A percentile compares a stretch with the other conserved stretches of the same genome.
These are phyloP conservation scores for Pouteria glomerata DNA, from an alignment of 148 eudicot genomes.

Conservation along the genomic window DNA sequence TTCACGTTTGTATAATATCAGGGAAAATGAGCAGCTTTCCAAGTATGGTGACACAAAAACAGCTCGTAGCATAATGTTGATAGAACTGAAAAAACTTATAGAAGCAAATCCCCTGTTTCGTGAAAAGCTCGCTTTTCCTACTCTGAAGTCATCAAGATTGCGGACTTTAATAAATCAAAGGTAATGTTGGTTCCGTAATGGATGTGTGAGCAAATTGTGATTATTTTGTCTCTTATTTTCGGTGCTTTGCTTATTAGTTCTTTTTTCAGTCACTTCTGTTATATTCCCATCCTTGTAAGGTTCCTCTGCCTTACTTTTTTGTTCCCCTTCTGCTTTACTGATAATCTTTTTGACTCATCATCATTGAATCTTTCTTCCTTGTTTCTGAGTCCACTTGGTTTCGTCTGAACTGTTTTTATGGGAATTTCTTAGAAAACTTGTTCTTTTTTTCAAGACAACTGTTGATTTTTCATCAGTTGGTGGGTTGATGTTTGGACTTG, in stretches of 20 bases:
- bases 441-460: neutral
- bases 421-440: neutral
- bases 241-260: neutral
- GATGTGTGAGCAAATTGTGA: neutral
- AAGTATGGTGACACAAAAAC: constrained; percentile 82
- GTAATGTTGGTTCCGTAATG: constrained; percentile 24
- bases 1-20: constrained; percentile 20
- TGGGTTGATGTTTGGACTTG: neutral
- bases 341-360: neutral
- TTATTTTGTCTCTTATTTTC: neutral
- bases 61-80: constrained; percentile 75
- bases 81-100: constrained; percentile 75
- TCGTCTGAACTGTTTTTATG: neutral
- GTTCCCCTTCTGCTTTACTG: neutral
- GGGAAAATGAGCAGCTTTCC: constrained; percentile 91
- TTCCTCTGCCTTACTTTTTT: neutral
- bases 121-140: constrained; percentile 76
- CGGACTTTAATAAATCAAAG: constrained; percentile 87
- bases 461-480: neutral
- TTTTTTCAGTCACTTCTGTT: neutral
- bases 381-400: neutral
- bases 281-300: too few relatives aligned
- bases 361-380: neutral
- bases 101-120: constrained; percentile 91
- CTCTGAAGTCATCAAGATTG: constrained; percentile 71